Conservation (phyloP, 257 asterid genomes). For the Avicennia marina region DNA sequence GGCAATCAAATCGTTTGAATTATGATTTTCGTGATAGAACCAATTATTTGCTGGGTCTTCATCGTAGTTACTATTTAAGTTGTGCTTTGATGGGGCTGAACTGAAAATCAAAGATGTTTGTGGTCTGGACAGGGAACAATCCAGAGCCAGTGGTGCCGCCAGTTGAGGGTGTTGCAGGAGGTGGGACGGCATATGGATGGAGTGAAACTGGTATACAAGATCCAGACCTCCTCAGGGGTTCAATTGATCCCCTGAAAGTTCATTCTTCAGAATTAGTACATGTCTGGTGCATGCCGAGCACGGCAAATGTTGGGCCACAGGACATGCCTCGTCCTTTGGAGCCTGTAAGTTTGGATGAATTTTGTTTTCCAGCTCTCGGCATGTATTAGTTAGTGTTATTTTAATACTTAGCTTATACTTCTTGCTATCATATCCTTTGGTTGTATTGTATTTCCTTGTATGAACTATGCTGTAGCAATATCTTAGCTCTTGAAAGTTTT, state of each 20-base stretch:
- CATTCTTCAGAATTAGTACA: conserved; percentile 76
- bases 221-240: conserved; percentile 49
- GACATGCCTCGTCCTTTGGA: conserved; percentile 84
- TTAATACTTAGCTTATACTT: no score
- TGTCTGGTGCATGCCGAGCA: conserved; percentile 94
- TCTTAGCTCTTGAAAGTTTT: no score
- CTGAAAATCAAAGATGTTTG: conserved; percentile 1
- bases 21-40: background rate
- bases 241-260: conserved; percentile 76
- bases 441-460: no score
- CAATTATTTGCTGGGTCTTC: background rate
- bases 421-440: no score
- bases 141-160: conserved; percentile 66
- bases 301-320: conserved; percentile 90
- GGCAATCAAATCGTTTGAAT: background rate
- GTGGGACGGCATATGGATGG: conserved; percentile 98
- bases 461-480: no score
- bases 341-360: conserved; percentile 68
- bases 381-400: background rate
- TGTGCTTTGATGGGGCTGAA: background rate
- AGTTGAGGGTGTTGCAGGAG: conserved; percentile 98
- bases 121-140: conserved; percentile 50
- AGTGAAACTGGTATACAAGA: conserved; percentile 51
- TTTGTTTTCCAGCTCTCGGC: conserved; percentile 12
- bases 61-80: background rate